Conservation (phyloP, 2,329 filamentous ascomycete genomes). For the Orbilia oligospora region DNA sequence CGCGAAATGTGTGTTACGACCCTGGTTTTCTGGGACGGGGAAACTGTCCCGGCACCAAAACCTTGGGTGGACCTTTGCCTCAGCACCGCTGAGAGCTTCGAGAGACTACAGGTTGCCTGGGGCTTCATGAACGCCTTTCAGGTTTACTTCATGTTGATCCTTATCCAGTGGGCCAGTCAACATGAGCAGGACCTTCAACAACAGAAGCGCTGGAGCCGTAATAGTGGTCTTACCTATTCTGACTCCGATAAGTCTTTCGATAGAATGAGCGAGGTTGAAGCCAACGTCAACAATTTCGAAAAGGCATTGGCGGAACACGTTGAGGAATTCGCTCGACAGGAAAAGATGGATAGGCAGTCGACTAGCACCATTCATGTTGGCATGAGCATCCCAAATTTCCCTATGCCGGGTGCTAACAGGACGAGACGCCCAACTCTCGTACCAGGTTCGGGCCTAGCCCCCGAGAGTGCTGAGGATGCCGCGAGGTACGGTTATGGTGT, state of each 20-base stretch:
- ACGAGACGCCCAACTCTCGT: conserved; percentile 20
- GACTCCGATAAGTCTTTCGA: conserved; percentile 50
- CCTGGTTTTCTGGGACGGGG: conserved; percentile 48
- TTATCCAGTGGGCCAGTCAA: conserved; percentile 45
- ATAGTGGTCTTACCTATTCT: conserved; percentile 44
- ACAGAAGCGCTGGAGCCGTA: conserved; percentile 53
- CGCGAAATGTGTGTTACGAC: conserved; percentile 52
- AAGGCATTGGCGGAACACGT: conserved; percentile 35
- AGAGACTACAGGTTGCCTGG: conserved; percentile 47
- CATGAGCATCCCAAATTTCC: conserved; percentile 57
- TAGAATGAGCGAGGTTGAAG: conserved; percentile 44
- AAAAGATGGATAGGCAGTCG: conserved; percentile 48
- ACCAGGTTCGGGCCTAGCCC: conserved; percentile 8
- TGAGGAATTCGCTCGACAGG: conserved; percentile 36
- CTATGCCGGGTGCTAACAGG: conserved; percentile 41
- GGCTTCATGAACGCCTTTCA: conserved; percentile 58
- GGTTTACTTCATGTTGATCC: conserved; percentile 58
- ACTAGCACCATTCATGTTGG: conserved; percentile 25
- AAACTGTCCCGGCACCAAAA: conserved; percentile 49
- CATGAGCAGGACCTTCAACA: conserved; percentile 45
- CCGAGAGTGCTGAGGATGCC: conserved; percentile 24
- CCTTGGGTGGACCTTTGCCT: conserved; percentile 53
- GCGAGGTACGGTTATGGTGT: not conserved
- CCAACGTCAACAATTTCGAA: conserved; percentile 34
- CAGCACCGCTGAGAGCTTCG: conserved; percentile 40